Evolutionary conservation across 2,329 filamentous ascomycete genomes (phyloP), one percentile per base, ranked within the genome.

Genomic region (Calonectria naviculata): DNA sequence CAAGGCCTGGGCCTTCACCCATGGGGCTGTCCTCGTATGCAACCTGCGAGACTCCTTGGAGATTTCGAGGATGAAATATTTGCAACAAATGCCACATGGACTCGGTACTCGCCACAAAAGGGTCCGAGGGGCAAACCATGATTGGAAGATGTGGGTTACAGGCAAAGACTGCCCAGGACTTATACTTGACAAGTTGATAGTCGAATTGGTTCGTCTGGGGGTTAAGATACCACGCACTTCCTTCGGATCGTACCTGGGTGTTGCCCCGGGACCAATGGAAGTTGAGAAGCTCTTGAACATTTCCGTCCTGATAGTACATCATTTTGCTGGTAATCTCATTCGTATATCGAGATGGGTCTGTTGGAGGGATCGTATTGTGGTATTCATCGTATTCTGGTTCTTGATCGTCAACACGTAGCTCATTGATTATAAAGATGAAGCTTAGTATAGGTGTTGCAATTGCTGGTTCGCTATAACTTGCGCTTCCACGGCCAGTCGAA

Each of bases 341-440:
- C 0, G 8, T 26, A 62, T 84, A 85, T 2, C 68, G 67, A 0
- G 9, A 17, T 1, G 76, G 68, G 0, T 26, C 5, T 1, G 49
- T 61, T 0, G 83, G 84, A 0, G 84, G 84, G 4, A 82, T 61
- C 0, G 28, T 63, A 42, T 84, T 83, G n/a, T 64, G 49, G 19
- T 74, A 71, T 0, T 42, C 26, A 5, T 76, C 62, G 3, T 24
- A 10, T 0, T 54, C 65, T 8, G 74, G 74, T 0, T 54, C 65
- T 8, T 74, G 74, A 7, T 56, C 54, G 8, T 74, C 49, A 26
- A 83, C 67, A 1, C 66, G 7, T 4, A 85, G 74, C 46, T 84
- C 80, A 68, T 84, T 84, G 52, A 85, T 78, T 3, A 83, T 77
- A 29, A 86, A 86, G 1, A 85, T 71, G 66, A 86, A 86, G 38